Percentiles rank a stretch among this genome's conserved stretches.
Conservation (phyloP, 345 rosid species). For the Erodium maritimum region DNA sequence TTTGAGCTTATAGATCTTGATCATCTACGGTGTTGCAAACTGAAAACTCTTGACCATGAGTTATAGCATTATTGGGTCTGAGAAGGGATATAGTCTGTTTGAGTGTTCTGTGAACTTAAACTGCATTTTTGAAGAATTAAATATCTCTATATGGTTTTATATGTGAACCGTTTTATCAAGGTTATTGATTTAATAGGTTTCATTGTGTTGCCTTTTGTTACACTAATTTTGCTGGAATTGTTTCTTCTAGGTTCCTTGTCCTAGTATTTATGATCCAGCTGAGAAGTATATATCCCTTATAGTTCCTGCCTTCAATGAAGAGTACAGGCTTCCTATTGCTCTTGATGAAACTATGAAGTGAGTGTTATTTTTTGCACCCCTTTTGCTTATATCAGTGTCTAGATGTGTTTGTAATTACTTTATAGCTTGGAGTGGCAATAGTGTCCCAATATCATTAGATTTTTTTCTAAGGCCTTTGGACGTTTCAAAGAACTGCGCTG, state of each 20-base stretch:
- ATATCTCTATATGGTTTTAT: neutral
- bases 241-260: conserved; percentile 53
- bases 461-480: neutral
- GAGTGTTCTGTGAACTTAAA: neutral
- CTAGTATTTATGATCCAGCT: conserved; percentile 54
- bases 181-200: neutral
- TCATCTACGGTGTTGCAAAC: neutral
- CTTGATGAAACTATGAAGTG: conserved; percentile 86
- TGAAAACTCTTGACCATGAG: neutral
- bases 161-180: neutral
- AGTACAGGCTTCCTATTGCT: conserved; percentile 79
- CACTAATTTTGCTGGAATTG: neutral
- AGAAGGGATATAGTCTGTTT: neutral
- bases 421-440: neutral
- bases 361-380: conserved; percentile 13
- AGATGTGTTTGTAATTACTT: neutral
- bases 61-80: neutral
- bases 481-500: neutral
- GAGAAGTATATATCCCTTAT: conserved; percentile 75
- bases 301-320: conserved; percentile 89
- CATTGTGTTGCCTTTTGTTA: neutral
- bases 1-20: neutral
- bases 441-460: neutral
- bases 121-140: neutral
- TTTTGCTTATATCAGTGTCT: neutral